These are phyloP conservation scores for Reticulascus tulasneorum DNA, from an alignment of 2,329 filamentous ascomycete genomes.

Conservation along the genomic window DNA sequence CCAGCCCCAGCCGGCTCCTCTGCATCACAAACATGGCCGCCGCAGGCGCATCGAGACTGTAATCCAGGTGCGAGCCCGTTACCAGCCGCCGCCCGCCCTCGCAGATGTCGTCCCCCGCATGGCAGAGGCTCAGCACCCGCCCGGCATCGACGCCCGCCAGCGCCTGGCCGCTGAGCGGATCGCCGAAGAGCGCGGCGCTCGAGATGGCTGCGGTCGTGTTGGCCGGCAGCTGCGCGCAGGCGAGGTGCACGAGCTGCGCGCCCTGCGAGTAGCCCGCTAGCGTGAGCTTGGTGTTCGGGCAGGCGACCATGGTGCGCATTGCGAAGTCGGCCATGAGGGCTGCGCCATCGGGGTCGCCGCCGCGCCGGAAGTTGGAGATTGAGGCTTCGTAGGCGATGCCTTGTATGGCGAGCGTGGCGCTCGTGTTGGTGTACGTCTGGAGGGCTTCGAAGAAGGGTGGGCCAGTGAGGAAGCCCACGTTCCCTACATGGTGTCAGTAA, in stretches of 20 bases:
- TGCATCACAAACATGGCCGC: slow-evolving; percentile 18
- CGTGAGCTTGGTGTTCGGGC: slow-evolving; percentile 20
- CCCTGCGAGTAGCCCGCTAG: slow-evolving; percentile 25
- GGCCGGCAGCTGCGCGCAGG: slow-evolving; percentile 18
- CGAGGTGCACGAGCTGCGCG: slow-evolving; percentile 22
- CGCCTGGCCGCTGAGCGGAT: slow-evolving; percentile 17
- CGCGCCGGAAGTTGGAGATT: slow-evolving; percentile 4
- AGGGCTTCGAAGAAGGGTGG: slow-evolving; percentile 23
- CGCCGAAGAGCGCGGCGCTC: slow-evolving; percentile 27
- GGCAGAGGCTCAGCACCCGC: slow-evolving; percentile 20
- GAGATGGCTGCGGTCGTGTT: slow-evolving; percentile 15
- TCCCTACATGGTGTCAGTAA: slow-evolving; percentile 17
- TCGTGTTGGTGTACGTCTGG: slow-evolving; percentile 14
- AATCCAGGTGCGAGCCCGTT: slow-evolving; percentile 11
- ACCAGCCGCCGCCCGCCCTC: slow-evolving; percentile 9
- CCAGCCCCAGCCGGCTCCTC: slow-evolving; percentile 19
- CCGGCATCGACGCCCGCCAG: slow-evolving; percentile 18
- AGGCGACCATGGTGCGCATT: slow-evolving; percentile 22
- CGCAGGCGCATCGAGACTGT: slow-evolving; percentile 14
- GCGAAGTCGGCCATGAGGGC: slow-evolving; percentile 28
- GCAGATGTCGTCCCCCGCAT: slow-evolving; percentile 25
- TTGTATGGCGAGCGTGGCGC: slow-evolving; percentile 17
- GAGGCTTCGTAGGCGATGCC: slow-evolving; percentile 20
- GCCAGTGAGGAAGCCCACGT: slow-evolving; percentile 23
- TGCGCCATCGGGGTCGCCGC: slow-evolving; percentile 8